Base-by-base conservation (phyloP, 2,329 filamentous ascomycete species). In the Apiospora koreana region DNA sequence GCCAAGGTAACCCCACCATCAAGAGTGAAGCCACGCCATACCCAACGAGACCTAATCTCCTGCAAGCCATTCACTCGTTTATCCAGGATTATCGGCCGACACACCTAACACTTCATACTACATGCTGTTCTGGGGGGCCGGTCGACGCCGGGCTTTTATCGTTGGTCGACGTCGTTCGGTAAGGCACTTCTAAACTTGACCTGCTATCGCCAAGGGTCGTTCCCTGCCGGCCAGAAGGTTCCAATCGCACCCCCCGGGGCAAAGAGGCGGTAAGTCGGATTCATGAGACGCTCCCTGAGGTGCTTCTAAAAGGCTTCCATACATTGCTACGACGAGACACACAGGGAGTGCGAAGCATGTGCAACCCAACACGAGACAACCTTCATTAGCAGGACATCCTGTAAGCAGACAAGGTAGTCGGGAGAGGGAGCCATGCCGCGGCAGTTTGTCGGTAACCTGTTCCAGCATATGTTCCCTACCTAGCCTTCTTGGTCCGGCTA, bases 1-100 rank as follows among this genome's bases (percentile, higher is more conserved):
- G 46, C 28, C 46, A 31, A 64, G 41, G 43, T 69, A 68, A 68
- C 68, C 68, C 70, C 70, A 71, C 70, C 58, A 68, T 69, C 66
- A 41, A 54, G 25, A 66, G 0, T 45, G 64, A 68, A 50, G 45
- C 66, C 43, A 68, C 66, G 23, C 45, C 70, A 70, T 70, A 38
- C 70, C 68, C 35, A 70, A 68, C 65, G 18, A 68, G 68, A 69
- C 35, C 31, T 71, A 70, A 58, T n/a, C 42, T 62, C 35, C 66
- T 71, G 70, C 70, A 71, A 68, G 66, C 66, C 42, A 68, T 48
- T 54, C 21, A 41, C 66, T 68, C 9, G 46, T 25, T 25, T 18
- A 23, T 21, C 45, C 10, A 45, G 31, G 43, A 35, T 48, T 35
- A n/a, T 67, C 65, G 45, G 42, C 46, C n/a, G 42, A 46, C 54